phyloP scores from a whole-genome alignment of 2,329 filamentous ascomycete genomes.

The Trichophyton mentagrophytes region DNA sequence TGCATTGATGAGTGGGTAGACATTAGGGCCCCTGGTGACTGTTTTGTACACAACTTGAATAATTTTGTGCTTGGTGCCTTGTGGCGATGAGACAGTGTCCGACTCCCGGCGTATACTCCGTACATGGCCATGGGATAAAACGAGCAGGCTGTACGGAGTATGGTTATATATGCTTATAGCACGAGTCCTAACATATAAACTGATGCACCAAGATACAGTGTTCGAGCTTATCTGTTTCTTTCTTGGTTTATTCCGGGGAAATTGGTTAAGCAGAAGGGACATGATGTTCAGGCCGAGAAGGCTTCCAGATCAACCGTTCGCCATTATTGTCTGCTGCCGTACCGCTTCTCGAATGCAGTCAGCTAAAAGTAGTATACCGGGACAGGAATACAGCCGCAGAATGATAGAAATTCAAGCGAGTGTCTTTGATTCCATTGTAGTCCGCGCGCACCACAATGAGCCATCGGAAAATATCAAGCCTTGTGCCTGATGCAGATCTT shows the following conservation, averaged over 20 bases:
- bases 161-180: background rate
- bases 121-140: background rate
- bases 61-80: background rate
- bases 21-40: background rate
- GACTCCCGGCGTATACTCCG: background rate
- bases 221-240: too few relatives aligned
- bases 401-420: too few relatives aligned
- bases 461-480: background rate
- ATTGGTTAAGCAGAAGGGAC: too few relatives aligned
- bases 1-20: background rate
- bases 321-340: background rate
- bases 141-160: background rate
- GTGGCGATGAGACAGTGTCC: background rate
- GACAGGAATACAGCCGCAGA: background rate
- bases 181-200: background rate
- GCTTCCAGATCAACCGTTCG: background rate
- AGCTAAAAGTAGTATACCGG: background rate
- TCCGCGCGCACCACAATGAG: background rate
- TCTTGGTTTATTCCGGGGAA: too few relatives aligned
- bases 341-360: background rate
- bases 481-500: background rate
- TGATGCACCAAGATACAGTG: too few relatives aligned
- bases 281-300: too few relatives aligned
- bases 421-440: background rate
- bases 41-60: background rate